Conservation (phyloP, 176 grass and related monocot genomes). For the Paspalum notatum region DNA sequence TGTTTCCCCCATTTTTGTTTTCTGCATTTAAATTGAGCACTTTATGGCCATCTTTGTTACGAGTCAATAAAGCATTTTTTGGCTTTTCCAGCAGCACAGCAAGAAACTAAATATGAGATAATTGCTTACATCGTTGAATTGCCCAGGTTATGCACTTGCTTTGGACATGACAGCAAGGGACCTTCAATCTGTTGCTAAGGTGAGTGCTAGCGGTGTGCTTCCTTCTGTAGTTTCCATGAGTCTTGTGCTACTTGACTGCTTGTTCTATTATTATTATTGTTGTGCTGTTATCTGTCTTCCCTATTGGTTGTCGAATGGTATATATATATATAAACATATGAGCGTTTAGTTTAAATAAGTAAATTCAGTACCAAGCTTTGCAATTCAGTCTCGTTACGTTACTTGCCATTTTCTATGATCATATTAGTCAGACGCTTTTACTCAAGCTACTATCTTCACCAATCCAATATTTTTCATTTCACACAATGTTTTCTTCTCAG, state of each 20-base stretch:
- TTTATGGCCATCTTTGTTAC: background rate
- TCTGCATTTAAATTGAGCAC: background rate
- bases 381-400: background rate
- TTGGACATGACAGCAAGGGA: background rate
- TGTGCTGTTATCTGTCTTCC: too few relatives aligned
- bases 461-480: background rate
- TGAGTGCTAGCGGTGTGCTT: background rate
- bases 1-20: background rate
- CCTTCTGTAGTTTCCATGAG: background rate
- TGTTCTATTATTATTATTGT: conserved; percentile 3
- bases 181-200: conserved; percentile 49
- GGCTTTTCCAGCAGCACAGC: too few relatives aligned
- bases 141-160: background rate
- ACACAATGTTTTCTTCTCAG: background rate
- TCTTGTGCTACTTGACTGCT: background rate
- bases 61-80: too few relatives aligned
- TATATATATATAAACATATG: background rate
- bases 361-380: conserved; percentile 1
- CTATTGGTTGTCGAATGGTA: background rate
- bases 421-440: background rate
- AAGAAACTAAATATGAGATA: too few relatives aligned
- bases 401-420: background rate
- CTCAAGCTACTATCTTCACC: background rate
- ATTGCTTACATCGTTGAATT: too few relatives aligned
- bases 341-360: background rate